phyloP scores from a whole-genome alignment of 2,329 filamentous ascomycete genomes.

The Curvularia eragrostidis region DNA sequence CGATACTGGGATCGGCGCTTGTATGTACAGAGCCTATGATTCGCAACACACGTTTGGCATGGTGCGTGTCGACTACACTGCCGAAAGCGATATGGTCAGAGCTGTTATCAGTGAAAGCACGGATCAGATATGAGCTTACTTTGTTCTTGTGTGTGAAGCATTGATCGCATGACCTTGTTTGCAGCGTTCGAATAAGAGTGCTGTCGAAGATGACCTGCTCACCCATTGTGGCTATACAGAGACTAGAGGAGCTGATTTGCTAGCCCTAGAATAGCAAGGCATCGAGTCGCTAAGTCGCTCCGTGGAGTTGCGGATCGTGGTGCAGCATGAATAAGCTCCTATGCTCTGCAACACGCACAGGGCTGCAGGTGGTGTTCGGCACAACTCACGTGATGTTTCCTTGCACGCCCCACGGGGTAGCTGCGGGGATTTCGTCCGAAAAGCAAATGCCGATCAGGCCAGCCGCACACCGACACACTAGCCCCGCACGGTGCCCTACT shows the following conservation, averaged over 20 bases:
- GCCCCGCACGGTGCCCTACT: background rate
- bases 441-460: background rate
- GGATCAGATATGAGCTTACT: background rate
- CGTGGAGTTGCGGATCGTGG: background rate
- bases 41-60: background rate
- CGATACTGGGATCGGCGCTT: background rate
- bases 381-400: background rate
- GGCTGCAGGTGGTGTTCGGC: background rate
- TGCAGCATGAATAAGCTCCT: background rate
- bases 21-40: background rate
- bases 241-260: background rate
- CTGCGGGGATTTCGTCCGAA: background rate
- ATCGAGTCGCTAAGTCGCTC: background rate
- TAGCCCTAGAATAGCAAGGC: background rate
- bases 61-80: background rate
- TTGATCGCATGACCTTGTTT: background rate
- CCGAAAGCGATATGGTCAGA: background rate
- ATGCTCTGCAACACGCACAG: background rate
- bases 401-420: background rate
- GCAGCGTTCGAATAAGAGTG: background rate
- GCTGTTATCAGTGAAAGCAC: background rate
- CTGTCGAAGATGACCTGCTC: conserved; percentile 1
- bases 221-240: background rate
- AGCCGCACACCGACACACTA: background rate
- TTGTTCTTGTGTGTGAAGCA: background rate